A percentile compares a stretch with the other conserved stretches of the same genome.
Conservation (phyloP, 305 asterid species). For the Ilex paraguariensis region DNA sequence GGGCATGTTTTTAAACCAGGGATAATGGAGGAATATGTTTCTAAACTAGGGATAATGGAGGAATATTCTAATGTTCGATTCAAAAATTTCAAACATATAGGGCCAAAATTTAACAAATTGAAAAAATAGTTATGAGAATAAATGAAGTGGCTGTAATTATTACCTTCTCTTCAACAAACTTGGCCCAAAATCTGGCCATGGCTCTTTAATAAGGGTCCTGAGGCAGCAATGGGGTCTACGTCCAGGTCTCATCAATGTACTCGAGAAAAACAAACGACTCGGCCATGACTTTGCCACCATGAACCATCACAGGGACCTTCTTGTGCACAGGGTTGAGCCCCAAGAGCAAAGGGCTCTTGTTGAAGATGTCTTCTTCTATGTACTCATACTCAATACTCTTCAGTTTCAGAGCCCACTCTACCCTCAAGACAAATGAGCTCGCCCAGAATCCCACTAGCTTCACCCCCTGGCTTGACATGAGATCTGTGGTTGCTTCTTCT, state of each 20-base stretch:
- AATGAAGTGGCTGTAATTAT: neutral
- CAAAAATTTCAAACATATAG: neutral
- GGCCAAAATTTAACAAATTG: neutral
- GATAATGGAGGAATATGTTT: too few relatives aligned
- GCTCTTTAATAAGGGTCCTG: slow-evolving; percentile 27
- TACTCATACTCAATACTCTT: slow-evolving; percentile 38
- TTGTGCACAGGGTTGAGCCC: slow-evolving; percentile 24
- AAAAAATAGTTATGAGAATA: too few relatives aligned
- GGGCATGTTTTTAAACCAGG: too few relatives aligned
- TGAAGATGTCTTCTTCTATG: slow-evolving; percentile 35
- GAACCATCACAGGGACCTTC: slow-evolving; percentile 38
- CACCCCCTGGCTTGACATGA: slow-evolving; percentile 12
- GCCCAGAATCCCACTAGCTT: slow-evolving; percentile 28
- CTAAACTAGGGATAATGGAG: too few relatives aligned
- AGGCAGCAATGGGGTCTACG: slow-evolving; percentile 20
- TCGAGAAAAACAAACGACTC: slow-evolving; percentile 35
- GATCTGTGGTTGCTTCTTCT: neutral
- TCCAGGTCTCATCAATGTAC: slow-evolving; percentile 37
- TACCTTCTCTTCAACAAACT: neutral
- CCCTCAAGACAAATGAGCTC: slow-evolving; percentile 29
- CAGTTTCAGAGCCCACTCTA: slow-evolving; percentile 35
- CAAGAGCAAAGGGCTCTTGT: slow-evolving; percentile 23
- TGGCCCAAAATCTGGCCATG: neutral
- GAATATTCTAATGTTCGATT: too few relatives aligned
- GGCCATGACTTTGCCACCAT: slow-evolving; percentile 22